Base-by-base conservation (phyloP, 2,329 filamentous ascomycete genomes). In the Aspergillus ustus region DNA sequence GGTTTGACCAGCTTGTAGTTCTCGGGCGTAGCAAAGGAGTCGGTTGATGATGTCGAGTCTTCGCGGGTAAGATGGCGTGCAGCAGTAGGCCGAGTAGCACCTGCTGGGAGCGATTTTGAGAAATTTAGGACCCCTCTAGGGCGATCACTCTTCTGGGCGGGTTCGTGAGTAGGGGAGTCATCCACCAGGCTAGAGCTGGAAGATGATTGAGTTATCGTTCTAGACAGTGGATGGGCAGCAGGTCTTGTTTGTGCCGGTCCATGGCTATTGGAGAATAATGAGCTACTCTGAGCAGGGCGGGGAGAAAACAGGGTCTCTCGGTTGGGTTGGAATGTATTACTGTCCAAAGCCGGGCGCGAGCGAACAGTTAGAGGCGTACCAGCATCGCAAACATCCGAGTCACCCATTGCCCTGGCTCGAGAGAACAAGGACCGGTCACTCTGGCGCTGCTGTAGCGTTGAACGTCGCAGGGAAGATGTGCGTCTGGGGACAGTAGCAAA, bases 151-250 rank as follows among this genome's bases (percentile, higher is more conserved):
- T 83, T 79, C 63, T 84, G 82, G 37, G 82, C 76, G 7, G 87
- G 85, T 65, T 86, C 81, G 70, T 89, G 87, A 0, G 82, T 91
- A 45, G 83, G 90, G 69, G 87, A 87, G 53, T 94, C 92, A 65
- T 93, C 91, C 1, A 84, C 83, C 48, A 94, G 75, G 71, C 89
- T 95, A 6, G 92, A 94, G 57, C 85, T 87, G 2, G 93, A 96
- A 1, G 92, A 94, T 0, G 93, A 96, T 3, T 93, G 92, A 0
- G 91, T 96, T 68, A 97, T 83, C 0, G 92, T 91, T 64, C 92
- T 88, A 7, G 94, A 97, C 22, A 97, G 82, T 20, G 94, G 94
- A 74, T 97, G 94, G 19, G 91, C 76, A 54, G 72, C 61, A 53
- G 76, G 83, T 48, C 82, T 80, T 48, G 78, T 70, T 29, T 78